Evolutionary conservation across 306 rosid species (phyloP).

Genomic region (Adenanthera pavonina): DNA sequence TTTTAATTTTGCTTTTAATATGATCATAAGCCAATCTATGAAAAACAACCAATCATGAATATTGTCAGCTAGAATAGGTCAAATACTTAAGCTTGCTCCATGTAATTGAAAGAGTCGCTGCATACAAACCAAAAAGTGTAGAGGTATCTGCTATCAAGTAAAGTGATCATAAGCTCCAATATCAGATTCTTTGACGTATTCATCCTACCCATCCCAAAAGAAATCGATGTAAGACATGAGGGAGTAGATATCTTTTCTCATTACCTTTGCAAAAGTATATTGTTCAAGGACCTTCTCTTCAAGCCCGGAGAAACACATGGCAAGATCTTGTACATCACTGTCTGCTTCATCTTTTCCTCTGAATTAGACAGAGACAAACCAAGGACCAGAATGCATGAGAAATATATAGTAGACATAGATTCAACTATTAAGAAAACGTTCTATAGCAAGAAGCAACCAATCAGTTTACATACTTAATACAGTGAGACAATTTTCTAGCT

Average conservation of each 20-base stretch:
- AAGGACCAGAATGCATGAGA: constrained; percentile 42
- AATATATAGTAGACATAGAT: constrained; percentile 29
- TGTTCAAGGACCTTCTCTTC: constrained; percentile 97
- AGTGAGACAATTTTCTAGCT: constrained; percentile 29
- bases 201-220: neutral
- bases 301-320: constrained; percentile 73
- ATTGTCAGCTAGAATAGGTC: constrained; percentile 12
- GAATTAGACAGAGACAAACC: constrained; percentile 32
- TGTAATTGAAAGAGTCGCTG: neutral
- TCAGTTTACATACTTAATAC: constrained; percentile 16
- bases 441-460: constrained; percentile 20
- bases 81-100: no score
- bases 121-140: constrained; percentile 26
- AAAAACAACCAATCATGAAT: constrained; percentile 31
- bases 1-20: constrained; percentile 23
- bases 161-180: neutral
- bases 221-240: neutral
- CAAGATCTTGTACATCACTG: constrained; percentile 81
- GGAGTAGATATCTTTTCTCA: neutral
- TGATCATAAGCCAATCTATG: constrained; percentile 24
- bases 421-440: constrained; percentile 27
- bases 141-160: neutral
- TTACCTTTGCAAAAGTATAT: constrained; percentile 97
- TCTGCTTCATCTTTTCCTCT: constrained; percentile 87
- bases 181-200: constrained; percentile 6